Percentiles rank a stretch among this genome's conserved stretches.
phyloP scores from a whole-genome alignment of 768 basidiomycete species.

The Tubosaeta sp. region DNA sequence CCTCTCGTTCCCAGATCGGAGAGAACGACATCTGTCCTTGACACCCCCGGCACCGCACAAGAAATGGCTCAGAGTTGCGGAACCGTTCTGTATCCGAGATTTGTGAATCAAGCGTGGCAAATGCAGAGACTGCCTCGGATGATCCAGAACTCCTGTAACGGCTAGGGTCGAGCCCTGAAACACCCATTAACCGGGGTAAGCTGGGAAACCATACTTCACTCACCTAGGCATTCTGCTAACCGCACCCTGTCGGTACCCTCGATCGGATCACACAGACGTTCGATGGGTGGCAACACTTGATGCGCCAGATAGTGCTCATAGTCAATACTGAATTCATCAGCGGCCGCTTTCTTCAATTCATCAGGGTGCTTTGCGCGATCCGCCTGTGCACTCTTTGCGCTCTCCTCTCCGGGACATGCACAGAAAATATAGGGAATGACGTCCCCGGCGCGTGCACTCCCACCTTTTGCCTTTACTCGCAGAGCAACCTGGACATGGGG shows the following conservation, averaged over 20 bases:
- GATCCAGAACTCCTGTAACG: slow-evolving; percentile 46
- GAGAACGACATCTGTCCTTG: slow-evolving; percentile 53
- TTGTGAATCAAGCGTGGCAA: slow-evolving; percentile 83
- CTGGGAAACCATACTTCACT: slow-evolving; percentile 8
- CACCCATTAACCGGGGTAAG: neutral
- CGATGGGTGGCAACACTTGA: slow-evolving; percentile 91
- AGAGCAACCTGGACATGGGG: slow-evolving; percentile 97
- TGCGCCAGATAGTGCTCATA: slow-evolving; percentile 88
- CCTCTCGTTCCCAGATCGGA: slow-evolving; percentile 57
- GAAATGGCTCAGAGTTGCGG: slow-evolving; percentile 66
- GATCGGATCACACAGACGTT: slow-evolving; percentile 93
- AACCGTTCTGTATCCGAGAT: slow-evolving; percentile 86
- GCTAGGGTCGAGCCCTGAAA: slow-evolving; percentile 54
- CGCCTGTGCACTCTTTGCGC: slow-evolving; percentile 73
- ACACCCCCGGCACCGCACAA: slow-evolving; percentile 76
- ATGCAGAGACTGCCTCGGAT: slow-evolving; percentile 52
- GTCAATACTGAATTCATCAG: slow-evolving; percentile 67
- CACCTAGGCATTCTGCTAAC: slow-evolving; percentile 93
- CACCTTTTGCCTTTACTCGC: slow-evolving; percentile 81
- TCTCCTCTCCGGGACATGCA: slow-evolving; percentile 64
- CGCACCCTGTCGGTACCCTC: slow-evolving; percentile 91
- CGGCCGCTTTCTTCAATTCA: slow-evolving; percentile 69
- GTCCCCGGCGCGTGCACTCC: slow-evolving; percentile 78
- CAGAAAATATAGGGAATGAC: slow-evolving; percentile 98
- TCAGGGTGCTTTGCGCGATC: slow-evolving; percentile 93